phyloP scores from a whole-genome alignment of 75 land plant genomes.

The Picea sitchensis region DNA sequence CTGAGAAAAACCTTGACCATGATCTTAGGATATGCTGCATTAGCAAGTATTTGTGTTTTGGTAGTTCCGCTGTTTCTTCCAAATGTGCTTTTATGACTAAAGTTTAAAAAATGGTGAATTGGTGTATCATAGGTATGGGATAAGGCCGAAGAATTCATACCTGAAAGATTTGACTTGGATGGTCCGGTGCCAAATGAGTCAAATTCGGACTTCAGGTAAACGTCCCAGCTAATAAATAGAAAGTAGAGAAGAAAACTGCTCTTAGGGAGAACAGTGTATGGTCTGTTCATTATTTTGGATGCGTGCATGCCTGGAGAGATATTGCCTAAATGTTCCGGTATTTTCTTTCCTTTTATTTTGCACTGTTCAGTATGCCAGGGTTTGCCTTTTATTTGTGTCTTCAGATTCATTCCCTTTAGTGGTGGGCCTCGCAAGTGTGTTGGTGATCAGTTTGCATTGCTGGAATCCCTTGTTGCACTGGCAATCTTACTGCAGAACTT shows the following conservation, averaged over 20 bases:
- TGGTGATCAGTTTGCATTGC: conserved; percentile 98
- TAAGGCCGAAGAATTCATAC: conserved; percentile 86
- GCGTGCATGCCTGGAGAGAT: not conserved
- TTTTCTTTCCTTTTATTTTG: not conserved
- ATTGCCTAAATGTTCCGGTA: not conserved
- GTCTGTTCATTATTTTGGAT: not conserved
- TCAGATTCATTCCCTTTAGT: conserved; percentile 95
- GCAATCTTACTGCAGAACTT: conserved; percentile 75
- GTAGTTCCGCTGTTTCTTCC: not conserved
- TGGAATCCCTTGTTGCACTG: conserved; percentile 85
- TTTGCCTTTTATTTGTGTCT: conserved; percentile 10
- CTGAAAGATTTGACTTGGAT: conserved; percentile 92
- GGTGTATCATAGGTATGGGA: conserved; percentile 74
- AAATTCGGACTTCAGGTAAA: conserved; percentile 90
- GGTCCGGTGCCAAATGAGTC: conserved; percentile 90
- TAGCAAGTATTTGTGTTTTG: too few species aligned
- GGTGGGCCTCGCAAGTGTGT: conserved; percentile 99
- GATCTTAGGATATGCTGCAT: too few species aligned
- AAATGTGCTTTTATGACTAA: not conserved
- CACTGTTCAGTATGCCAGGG: not conserved
- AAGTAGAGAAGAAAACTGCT: not conserved
- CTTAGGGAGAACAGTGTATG: not conserved
- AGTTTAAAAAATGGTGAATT: not conserved
- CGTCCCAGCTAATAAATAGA: not conserved
- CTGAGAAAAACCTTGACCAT: too few species aligned